phyloP scores from a whole-genome alignment of 768 basidiomycete species.

The Lactifluus hygrophoroides region DNA sequence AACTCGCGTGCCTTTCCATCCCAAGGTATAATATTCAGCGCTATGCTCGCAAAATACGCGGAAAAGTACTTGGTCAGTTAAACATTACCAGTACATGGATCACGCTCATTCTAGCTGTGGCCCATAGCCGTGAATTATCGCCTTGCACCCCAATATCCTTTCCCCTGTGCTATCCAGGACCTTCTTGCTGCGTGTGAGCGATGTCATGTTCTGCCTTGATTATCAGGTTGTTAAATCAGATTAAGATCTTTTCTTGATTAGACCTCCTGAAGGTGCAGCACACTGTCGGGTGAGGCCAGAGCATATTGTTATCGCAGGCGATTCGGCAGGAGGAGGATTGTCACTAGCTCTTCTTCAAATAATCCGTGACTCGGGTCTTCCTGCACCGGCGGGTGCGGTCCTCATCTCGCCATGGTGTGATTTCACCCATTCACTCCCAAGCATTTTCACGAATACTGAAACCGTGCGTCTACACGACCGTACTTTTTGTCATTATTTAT shows the following conservation, averaged over 20 bases:
- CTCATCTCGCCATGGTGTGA: constrained; percentile 91
- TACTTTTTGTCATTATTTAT: background rate
- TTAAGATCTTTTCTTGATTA: constrained; percentile 78
- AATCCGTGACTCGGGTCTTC: constrained; percentile 76
- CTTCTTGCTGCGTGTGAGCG: constrained; percentile 73
- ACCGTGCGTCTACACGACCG: constrained; percentile 44
- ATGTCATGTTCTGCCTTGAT: background rate
- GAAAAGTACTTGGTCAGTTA: constrained; percentile 67
- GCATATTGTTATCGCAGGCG: constrained; percentile 80
- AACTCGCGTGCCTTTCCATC: background rate
- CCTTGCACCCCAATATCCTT: constrained; percentile 95
- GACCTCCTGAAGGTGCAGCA: constrained; percentile 69
- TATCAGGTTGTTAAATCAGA: background rate
- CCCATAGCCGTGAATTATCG: constrained; percentile 65
- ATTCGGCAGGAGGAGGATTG: constrained; percentile 90
- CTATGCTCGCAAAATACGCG: constrained; percentile 86
- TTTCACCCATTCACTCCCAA: constrained; percentile 93
- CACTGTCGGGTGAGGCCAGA: constrained; percentile 76
- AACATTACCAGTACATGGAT: background rate
- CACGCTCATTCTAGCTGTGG: background rate
- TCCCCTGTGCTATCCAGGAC: constrained; percentile 90
- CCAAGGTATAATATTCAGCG: constrained; percentile 67
- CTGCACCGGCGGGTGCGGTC: constrained; percentile 78
- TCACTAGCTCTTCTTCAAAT: constrained; percentile 76
- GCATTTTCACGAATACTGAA: constrained; percentile 72